Evolutionary conservation across 2,329 filamentous ascomycete genomes (phyloP).

Genomic region (Xylariaceae sp.): DNA sequence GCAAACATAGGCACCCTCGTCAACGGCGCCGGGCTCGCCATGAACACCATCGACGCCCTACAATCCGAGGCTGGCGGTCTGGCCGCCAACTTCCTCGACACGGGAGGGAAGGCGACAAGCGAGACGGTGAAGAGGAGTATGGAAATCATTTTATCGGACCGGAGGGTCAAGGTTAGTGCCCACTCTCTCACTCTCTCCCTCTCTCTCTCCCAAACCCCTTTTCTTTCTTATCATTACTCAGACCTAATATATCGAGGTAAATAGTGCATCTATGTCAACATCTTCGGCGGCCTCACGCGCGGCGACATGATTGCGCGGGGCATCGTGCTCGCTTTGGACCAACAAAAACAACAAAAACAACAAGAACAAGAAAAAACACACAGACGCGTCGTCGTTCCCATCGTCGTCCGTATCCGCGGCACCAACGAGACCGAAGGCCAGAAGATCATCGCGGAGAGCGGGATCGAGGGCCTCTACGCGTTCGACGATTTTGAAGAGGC

Average conservation of each 20-base stretch:
- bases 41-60: conserved; percentile 85
- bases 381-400: conserved; percentile 58
- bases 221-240: background rate
- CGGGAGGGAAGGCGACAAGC: conserved; percentile 79
- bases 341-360: no score
- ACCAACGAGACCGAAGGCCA: conserved; percentile 69
- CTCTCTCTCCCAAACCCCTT: background rate
- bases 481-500: conserved; percentile 74
- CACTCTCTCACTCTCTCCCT: background rate
- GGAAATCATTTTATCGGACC: conserved; percentile 64
- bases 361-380: no score
- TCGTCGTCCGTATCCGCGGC: conserved; percentile 71
- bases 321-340: conserved; percentile 65
- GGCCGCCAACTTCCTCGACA: conserved; percentile 83
- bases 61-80: conserved; percentile 59
- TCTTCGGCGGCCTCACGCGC: conserved; percentile 55
- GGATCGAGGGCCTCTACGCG: conserved; percentile 60
- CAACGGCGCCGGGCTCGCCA: conserved; percentile 83
- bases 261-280: conserved; percentile 49
- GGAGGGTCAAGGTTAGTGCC: conserved; percentile 60
- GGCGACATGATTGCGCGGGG: conserved; percentile 79
- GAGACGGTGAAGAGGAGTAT: conserved; percentile 76
- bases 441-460: conserved; percentile 63
- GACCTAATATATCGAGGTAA: background rate
- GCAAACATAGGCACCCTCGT: conserved; percentile 72